These are phyloP conservation scores for Lactifluus piperatus DNA, from an alignment of 768 basidiomycete species.

Conservation along the genomic window DNA sequence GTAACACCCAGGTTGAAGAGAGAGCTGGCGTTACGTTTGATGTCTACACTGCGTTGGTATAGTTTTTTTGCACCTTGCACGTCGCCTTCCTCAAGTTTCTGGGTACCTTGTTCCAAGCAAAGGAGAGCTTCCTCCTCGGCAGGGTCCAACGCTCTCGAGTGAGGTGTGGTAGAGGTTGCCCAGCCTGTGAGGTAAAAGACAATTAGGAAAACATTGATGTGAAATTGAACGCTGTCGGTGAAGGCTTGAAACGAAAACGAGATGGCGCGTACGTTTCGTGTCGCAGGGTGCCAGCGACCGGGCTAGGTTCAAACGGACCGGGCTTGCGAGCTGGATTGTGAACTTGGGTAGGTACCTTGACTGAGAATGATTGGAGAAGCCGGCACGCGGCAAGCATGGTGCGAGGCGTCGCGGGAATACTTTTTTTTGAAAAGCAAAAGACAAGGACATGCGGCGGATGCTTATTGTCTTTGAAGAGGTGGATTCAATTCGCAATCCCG, in stretches of 20 bases:
- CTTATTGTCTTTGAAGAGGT: slow-evolving; percentile 8
- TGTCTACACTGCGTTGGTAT: slow-evolving; percentile 72
- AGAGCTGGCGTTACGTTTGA: slow-evolving; percentile 70
- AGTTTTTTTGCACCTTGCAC: slow-evolving; percentile 67
- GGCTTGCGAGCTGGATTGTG: neutral
- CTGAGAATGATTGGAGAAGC: neutral
- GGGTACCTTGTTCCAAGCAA: slow-evolving; percentile 76
- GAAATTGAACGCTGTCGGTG: neutral
- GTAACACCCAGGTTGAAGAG: slow-evolving; percentile 87
- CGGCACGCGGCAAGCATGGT: neutral
- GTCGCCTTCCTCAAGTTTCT: slow-evolving; percentile 81
- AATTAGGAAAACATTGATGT: slow-evolving; percentile 19
- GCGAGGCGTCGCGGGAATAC: slow-evolving; percentile 10
- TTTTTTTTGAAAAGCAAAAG: slow-evolving; percentile 2
- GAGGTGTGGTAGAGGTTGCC: slow-evolving; percentile 72
- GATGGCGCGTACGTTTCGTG: slow-evolving; percentile 10
- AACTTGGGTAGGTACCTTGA: neutral
- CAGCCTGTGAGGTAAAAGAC: slow-evolving; percentile 41
- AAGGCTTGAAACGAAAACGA: neutral
- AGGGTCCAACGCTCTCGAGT: slow-evolving; percentile 77
- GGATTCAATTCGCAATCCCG: neutral
- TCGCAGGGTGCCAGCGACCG: neutral
- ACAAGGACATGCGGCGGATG: slow-evolving; percentile 15
- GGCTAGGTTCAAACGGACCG: neutral
- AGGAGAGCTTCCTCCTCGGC: slow-evolving; percentile 71